Percentiles rank a stretch among this genome's conserved stretches.
phyloP scores from a whole-genome alignment of 371 early-diverging fungal genomes.

The Apophysomyces sp. region DNA sequence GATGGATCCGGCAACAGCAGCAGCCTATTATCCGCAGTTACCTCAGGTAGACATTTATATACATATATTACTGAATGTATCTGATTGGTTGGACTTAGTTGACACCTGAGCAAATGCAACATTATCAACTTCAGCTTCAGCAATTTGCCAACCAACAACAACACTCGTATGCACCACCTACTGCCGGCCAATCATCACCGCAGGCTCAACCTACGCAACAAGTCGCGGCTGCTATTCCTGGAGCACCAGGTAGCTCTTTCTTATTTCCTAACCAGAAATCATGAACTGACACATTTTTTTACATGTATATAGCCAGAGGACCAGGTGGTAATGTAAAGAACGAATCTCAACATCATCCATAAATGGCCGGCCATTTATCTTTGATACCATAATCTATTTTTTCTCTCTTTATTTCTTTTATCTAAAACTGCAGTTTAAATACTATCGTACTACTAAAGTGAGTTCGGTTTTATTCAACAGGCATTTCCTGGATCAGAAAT shows the following conservation, averaged over 20 bases:
- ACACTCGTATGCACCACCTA: neutral
- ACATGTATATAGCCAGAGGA: neutral
- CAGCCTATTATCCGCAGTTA: conserved; percentile 26
- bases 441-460: too few species aligned
- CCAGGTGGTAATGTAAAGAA: neutral
- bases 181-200: neutral
- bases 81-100: conserved; percentile 9
- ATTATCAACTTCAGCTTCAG: conserved; percentile 35
- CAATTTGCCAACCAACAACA: conserved; percentile 33
- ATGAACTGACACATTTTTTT: neutral
- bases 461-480: too few species aligned
- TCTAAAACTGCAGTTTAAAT: too few species aligned
- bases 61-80: neutral
- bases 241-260: neutral
- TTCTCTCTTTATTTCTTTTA: too few species aligned
- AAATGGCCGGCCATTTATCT: conserved; percentile 1
- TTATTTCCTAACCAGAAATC: neutral
- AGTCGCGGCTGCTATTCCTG: neutral
- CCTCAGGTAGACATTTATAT: conserved; percentile 11
- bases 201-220: neutral
- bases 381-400: too few species aligned
- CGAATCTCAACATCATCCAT: conserved; percentile 1
- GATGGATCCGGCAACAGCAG: conserved; percentile 7
- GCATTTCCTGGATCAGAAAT: too few species aligned
- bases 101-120: conserved; percentile 44